Conservation (phyloP, 805 yeast species). For the Diddensiella santjacobensis region DNA sequence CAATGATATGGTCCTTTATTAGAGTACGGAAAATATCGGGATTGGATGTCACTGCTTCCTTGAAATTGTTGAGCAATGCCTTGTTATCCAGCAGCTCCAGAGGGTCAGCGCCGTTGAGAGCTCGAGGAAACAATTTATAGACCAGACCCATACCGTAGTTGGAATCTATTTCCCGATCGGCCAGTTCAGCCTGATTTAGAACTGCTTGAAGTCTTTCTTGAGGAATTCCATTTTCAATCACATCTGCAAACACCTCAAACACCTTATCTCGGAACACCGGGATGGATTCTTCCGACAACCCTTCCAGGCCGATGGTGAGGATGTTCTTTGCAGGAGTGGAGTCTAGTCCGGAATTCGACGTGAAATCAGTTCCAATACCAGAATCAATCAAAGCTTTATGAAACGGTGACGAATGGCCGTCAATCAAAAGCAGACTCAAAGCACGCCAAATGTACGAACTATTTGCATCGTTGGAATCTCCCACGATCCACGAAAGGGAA, state of each 20-base stretch:
- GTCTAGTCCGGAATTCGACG: slow-evolving; percentile 86
- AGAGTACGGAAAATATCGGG: slow-evolving; percentile 59
- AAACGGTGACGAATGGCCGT: slow-evolving; percentile 89
- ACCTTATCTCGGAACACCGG: slow-evolving; percentile 47
- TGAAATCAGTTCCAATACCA: slow-evolving; percentile 78
- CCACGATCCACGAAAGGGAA: slow-evolving; percentile 86
- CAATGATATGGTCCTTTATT: slow-evolving; percentile 50
- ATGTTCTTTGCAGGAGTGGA: slow-evolving; percentile 70
- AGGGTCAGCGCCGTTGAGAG: slow-evolving; percentile 82
- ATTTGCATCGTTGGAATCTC: slow-evolving; percentile 63
- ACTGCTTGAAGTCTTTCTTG: slow-evolving; percentile 72
- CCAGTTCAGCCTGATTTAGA: slow-evolving; percentile 79
- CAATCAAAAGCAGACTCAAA: slow-evolving; percentile 66
- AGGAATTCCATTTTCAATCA: slow-evolving; percentile 46
- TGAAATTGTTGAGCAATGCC: slow-evolving; percentile 54
- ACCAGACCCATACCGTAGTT: slow-evolving; percentile 82
- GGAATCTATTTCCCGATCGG: slow-evolving; percentile 81
- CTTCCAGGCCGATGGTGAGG: slow-evolving; percentile 83
- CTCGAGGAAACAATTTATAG: slow-evolving; percentile 71
- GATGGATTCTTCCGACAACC: slow-evolving; percentile 50
- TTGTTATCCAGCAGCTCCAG: slow-evolving; percentile 65
- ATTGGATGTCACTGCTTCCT: slow-evolving; percentile 51
- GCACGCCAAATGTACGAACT: slow-evolving; percentile 70
- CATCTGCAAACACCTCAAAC: slow-evolving; percentile 43
- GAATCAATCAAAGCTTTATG: slow-evolving; percentile 83